These are phyloP conservation scores for Russula sp. DNA, from an alignment of 768 basidiomycete species.

Conservation along the genomic window DNA sequence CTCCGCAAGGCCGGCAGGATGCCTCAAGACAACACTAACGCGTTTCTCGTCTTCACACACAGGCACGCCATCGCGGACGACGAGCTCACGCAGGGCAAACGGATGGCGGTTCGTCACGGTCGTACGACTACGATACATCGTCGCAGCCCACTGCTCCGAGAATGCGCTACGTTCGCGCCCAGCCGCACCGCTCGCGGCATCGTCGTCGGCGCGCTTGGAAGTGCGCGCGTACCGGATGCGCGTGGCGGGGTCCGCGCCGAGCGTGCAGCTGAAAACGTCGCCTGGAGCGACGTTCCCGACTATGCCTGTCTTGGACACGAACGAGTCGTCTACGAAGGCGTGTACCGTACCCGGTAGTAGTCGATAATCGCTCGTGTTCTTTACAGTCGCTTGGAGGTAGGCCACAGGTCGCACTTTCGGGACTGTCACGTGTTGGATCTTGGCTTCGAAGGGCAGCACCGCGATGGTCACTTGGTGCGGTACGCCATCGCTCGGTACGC, in stretches of 20 bases:
- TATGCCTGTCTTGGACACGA: conserved; percentile 54
- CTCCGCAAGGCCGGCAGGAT: conserved; percentile 48
- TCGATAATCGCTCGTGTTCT: conserved; percentile 56
- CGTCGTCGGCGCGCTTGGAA: conserved; percentile 37
- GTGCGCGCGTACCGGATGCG: conserved; percentile 43
- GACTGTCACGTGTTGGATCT: conserved; percentile 47
- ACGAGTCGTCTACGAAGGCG: conserved; percentile 56
- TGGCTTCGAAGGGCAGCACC: conserved; percentile 46
- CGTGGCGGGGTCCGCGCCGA: conserved; percentile 43
- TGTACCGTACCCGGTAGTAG: conserved; percentile 53
- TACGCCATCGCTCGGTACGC: conserved; percentile 53
- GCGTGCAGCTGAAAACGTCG: conserved; percentile 54
- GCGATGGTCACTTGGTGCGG: conserved; percentile 56
- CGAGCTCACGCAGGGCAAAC: conserved; percentile 44
- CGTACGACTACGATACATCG: conserved; percentile 42
- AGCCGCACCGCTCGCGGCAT: not conserved
- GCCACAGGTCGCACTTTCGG: conserved; percentile 50
- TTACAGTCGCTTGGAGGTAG: conserved; percentile 46
- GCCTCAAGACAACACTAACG: conserved; percentile 46
- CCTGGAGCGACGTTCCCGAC: conserved; percentile 47
- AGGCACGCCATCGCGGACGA: conserved; percentile 49
- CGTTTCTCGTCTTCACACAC: conserved; percentile 40
- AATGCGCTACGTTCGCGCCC: conserved; percentile 42
- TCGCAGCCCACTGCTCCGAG: conserved; percentile 44
- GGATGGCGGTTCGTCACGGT: conserved; percentile 48